These are phyloP conservation scores for Melianthus villosus DNA, from an alignment of 441 rosid genomes.

Conservation along the genomic window DNA sequence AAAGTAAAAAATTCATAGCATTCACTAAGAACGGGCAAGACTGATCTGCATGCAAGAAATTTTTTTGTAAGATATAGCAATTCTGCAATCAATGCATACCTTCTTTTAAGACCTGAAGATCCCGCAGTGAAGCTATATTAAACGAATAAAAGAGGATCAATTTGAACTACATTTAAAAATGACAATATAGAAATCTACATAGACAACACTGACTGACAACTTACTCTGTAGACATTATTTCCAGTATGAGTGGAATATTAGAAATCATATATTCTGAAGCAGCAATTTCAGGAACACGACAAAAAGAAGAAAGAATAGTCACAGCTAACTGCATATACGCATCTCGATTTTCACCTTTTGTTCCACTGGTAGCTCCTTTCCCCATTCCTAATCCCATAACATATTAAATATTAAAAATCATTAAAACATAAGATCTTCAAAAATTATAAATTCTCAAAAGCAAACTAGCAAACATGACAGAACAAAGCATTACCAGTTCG, in stretches of 20 bases:
- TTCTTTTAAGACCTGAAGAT: no score
- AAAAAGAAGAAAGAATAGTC: conserved; percentile 62
- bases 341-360: conserved; percentile 31
- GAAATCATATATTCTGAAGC: conserved; percentile 52
- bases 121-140: no score
- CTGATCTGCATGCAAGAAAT: conserved; percentile 32
- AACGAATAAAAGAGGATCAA: no score
- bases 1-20: conserved; percentile 64
- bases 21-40: conserved; percentile 35
- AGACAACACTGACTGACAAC: conserved; percentile 6
- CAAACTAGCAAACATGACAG: neutral
- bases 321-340: conserved; percentile 60
- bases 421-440: no score
- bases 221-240: conserved; percentile 41
- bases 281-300: conserved; percentile 65
- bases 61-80: no score
- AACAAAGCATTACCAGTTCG: conserved; percentile 34
- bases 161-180: no score
- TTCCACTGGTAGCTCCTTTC: conserved; percentile 22
- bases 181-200: no score
- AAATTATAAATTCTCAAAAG: no score
- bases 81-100: neutral
- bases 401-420: no score
- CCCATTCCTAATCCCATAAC: conserved; percentile 30
- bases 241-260: conserved; percentile 51